phyloP scores from a whole-genome alignment of 2,329 filamentous ascomycete species.

The Bisporella sp. region DNA sequence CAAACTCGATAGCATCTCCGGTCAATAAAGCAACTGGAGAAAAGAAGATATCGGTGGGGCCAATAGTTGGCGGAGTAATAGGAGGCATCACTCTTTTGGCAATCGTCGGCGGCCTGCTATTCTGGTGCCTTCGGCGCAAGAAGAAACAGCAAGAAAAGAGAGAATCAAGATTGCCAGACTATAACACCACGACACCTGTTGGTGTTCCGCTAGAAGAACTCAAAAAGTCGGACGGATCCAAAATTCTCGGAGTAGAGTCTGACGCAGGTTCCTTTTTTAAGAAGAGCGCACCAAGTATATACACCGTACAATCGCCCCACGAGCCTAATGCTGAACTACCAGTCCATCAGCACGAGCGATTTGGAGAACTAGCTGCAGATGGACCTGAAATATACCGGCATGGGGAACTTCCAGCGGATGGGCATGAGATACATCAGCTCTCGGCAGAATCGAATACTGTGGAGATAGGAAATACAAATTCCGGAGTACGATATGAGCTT shows the following conservation, averaged over 20 bases:
- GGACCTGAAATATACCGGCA: too few species aligned
- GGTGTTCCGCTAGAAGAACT: neutral
- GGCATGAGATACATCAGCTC: too few species aligned
- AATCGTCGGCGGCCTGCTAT: neutral
- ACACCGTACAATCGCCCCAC: too few species aligned
- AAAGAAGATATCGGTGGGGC: neutral
- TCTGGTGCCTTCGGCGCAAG: neutral
- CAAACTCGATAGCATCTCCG: neutral
- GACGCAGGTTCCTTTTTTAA: neutral
- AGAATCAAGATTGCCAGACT: neutral
- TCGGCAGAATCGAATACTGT: neutral
- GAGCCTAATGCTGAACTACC: too few species aligned
- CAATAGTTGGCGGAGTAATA: neutral
- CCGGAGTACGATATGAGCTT: neutral
- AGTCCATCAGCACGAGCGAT: too few species aligned
- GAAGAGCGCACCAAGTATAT: neutral
- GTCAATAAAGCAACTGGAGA: neutral
- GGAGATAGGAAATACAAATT: neutral
- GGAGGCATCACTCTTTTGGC: neutral
- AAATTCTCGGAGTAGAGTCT: neutral
- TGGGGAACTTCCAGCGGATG: too few species aligned
- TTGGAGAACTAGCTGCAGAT: too few species aligned
- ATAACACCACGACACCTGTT: neutral
- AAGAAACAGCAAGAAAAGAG: neutral
- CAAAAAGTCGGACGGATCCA: too few species aligned